Evolutionary conservation across 2,329 filamentous ascomycete genomes (phyloP), one percentile per base, ranked within the genome.

Genomic region (Aspergillus sojae): DNA sequence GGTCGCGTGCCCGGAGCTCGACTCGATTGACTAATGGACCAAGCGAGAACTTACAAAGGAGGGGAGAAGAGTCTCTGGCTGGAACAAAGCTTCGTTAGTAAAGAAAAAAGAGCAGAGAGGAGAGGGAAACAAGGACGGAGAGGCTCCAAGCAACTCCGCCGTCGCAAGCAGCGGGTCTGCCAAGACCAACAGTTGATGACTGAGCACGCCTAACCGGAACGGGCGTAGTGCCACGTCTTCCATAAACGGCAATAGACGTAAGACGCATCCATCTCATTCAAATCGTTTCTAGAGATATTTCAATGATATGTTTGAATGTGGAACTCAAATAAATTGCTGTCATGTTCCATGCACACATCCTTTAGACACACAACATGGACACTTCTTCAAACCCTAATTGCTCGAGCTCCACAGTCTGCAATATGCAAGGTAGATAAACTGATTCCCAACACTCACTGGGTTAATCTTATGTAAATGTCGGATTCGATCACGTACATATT

Each of bases 141-240:
- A 54, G 62, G 62, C 54, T 63, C 61, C 45, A 59, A 68, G 62
- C 63, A 65, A 68, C 69, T 68, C 67, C 65, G 68, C 65, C 62
- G 72, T 73, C 72, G 74, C 72, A 74, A 72, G 68, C 70, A 67
- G 74, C 73, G 74, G 74, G 71, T 75, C 72, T 67, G 72, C 74
- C 74, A 76, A 76, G 72, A 54, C 45, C 34, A 36, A 26, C 30
- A 30, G 21, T 60, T 39, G 68, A 63, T 75, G 73, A 73, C 64
- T 74, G 69, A 74, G 67, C 70, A 52, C 19, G 12, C 4, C 41
- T 32, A 54, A 30, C n/a, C 43, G n/a, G 36, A 55, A 28, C 7
- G 10, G 28, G 41, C 16, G 48, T 52, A 55, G 30, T 39, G 32
- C 16, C 46, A 32, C 43, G 21, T 21, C 19, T 21, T 21, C 41